Percentiles rank a stretch among this genome's conserved stretches.
These are phyloP conservation scores for Entomophthora muscae DNA, from an alignment of 371 early-diverging fungal species.

Conservation along the genomic window DNA sequence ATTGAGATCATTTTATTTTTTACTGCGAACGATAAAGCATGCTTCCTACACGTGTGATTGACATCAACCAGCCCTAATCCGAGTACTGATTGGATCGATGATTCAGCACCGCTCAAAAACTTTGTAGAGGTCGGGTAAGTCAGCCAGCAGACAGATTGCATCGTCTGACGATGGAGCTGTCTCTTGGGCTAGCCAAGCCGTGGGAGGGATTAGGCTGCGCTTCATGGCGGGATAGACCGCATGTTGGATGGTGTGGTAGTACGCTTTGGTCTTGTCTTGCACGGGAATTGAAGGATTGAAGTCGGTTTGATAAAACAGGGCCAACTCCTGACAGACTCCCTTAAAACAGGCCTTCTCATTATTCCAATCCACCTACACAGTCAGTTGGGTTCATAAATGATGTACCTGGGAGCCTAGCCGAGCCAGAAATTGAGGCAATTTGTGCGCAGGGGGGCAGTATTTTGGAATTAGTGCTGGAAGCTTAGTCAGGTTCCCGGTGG, in stretches of 20 bases:
- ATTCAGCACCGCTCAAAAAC: constrained; percentile 77
- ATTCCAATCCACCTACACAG: constrained; percentile 63
- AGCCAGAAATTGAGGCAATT: constrained; percentile 64
- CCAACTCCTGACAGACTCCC: constrained; percentile 44
- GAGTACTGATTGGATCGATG: too few species aligned
- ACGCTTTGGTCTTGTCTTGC: constrained; percentile 15
- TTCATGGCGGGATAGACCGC: constrained; percentile 63
- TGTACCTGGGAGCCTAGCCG: constrained; percentile 54
- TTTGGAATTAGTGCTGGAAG: constrained; percentile 62
- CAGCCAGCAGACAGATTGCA: constrained; percentile 49
- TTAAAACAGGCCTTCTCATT: constrained; percentile 64
- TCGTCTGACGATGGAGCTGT: constrained; percentile 19
- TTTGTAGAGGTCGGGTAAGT: constrained; percentile 74
- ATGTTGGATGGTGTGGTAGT: constrained; percentile 44
- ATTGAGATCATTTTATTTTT: too few species aligned
- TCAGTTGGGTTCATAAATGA: neutral
- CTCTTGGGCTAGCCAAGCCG: neutral
- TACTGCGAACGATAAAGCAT: too few species aligned
- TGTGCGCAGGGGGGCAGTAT: constrained; percentile 59
- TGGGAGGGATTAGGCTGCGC: constrained; percentile 40
- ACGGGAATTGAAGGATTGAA: constrained; percentile 15
- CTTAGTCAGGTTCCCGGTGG: constrained; percentile 32
- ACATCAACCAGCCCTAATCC: too few species aligned
- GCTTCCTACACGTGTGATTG: too few species aligned
- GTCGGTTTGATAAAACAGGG: constrained; percentile 51